phyloP scores from a whole-genome alignment of 1,284 basidiomycete species.

The Cutaneotrichosporon sp. region DNA sequence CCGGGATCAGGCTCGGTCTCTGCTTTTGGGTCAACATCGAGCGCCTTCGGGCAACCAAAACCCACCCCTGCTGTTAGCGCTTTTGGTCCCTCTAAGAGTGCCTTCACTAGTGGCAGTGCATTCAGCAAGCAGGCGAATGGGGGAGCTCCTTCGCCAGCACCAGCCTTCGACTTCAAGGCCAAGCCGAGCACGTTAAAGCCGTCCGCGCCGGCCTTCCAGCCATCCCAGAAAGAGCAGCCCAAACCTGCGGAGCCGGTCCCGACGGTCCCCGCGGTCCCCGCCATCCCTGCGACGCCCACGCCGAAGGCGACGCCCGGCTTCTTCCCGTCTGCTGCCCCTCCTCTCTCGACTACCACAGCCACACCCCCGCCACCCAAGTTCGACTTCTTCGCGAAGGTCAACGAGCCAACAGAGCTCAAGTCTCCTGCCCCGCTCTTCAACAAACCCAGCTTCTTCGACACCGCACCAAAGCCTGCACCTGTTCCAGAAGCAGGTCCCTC shows the following conservation, averaged over 20 bases:
- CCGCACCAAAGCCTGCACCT: background rate
- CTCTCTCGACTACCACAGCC: conserved; percentile 3
- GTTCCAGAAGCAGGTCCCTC: background rate
- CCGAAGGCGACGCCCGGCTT: background rate
- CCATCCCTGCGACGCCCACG: too few relatives aligned
- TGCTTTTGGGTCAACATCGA: background rate
- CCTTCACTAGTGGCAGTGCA: background rate
- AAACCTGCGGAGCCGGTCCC: background rate
- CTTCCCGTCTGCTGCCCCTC: background rate
- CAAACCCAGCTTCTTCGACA: conserved; percentile 1
- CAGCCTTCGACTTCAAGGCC: conserved; percentile 7
- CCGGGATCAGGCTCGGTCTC: background rate
- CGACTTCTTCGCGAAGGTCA: conserved; percentile 10
- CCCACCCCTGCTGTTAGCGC: background rate
- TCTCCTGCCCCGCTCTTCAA: conserved; percentile 3
- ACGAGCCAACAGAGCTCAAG: conserved; percentile 3
- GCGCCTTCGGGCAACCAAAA: background rate
- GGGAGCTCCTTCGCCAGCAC: background rate
- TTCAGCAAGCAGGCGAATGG: background rate
- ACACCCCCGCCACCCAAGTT: conserved; percentile 8
- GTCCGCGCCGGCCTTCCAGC: background rate
- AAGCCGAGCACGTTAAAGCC: background rate
- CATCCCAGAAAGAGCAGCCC: background rate
- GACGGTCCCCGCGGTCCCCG: background rate
- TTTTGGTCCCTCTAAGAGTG: background rate